Evolutionary conservation across 2,329 filamentous ascomycete genomes (phyloP), one percentile per base, ranked within the genome.

Genomic region (Scedosporium aurantiacum): DNA sequence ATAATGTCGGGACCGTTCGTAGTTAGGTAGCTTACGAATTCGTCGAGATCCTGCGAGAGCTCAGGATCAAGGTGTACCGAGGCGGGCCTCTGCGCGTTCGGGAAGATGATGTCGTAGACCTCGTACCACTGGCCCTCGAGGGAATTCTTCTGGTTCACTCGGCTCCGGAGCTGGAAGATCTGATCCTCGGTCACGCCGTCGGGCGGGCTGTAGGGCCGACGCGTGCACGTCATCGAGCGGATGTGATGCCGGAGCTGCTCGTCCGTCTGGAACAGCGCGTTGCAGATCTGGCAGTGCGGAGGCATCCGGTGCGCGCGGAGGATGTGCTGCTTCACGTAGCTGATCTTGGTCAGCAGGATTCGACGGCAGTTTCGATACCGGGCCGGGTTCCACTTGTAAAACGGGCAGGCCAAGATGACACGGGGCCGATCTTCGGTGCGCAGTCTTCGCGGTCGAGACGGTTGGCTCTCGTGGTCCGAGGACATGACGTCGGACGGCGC

Each of bases 271-370:
- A 68, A 69, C 23, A 61, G 23, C 16, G 54, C 21, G 54, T 65
- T 63, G 43, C 67, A 69, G 12, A 64, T 58, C n/a, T 65, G 62
- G 50, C 67, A 69, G 45, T 67, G 67, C 23, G 62, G 60, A 2
- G 67, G 65, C 45, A 63, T 65, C 25, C 62, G 63, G 40, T 68
- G 67, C 25, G 60, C 64, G 7, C 68, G 65, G 12, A 63, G 61
- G 2, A 66, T 63, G 32, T 69, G 68, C 28, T 69, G 67, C 58
- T 69, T 69, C 6, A 69, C 66, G 37, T 69, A 68, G n/a, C 64
- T 66, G 8, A 68, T 66, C 45, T 67, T 66, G 14, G 62, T 63
- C 6, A 69, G 60, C 3, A 65, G 60, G 28, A 66, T 66, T 12
- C 65, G 63, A 27, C 64, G 58, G n/a, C 68, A 69, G 21, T 60